phyloP scores from a whole-genome alignment of 169 alveolate species.

The Perkinsus chesapeaki region DNA sequence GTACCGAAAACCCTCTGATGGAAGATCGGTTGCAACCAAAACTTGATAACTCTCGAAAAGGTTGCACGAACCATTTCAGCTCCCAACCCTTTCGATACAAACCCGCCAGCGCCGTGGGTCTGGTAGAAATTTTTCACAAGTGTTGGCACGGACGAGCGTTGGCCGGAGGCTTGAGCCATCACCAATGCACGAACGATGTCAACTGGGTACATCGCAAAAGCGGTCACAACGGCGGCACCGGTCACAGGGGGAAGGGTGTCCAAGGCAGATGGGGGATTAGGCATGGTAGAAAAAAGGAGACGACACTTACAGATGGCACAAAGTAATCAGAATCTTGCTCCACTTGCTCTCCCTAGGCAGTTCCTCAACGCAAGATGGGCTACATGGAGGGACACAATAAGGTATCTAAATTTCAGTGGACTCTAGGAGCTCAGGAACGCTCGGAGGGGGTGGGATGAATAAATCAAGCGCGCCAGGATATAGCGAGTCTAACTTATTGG shows the following conservation, averaged over 20 bases:
- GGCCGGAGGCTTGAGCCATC: slow-evolving; percentile 13
- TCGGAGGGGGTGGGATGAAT: not conserved
- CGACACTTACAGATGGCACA: not conserved
- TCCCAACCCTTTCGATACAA: slow-evolving; percentile 18
- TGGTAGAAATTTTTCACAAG: not conserved
- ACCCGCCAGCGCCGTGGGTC: slow-evolving; percentile 17
- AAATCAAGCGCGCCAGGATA: not conserved
- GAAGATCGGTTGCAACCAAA: slow-evolving; percentile 20
- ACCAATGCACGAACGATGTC: slow-evolving; percentile 16
- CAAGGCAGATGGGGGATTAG: not conserved
- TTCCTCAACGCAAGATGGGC: not conserved
- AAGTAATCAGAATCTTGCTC: not conserved
- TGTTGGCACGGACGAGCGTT: not conserved
- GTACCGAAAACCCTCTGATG: not conserved
- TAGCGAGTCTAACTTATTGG: not conserved
- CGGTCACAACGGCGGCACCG: slow-evolving; percentile 12
- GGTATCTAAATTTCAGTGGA: not conserved
- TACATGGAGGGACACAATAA: not conserved
- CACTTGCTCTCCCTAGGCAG: too few species aligned
- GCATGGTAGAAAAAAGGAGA: not conserved
- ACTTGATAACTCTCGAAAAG: slow-evolving; percentile 11
- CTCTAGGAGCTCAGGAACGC: not conserved
- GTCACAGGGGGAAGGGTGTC: slow-evolving; percentile 17
- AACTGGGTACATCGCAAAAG: slow-evolving; percentile 19
- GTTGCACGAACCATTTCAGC: slow-evolving; percentile 20